Evolutionary conservation across 192 early-diverging fungal genomes (phyloP), one percentile per base, ranked within the genome.

Genomic region (Rhizophagus clarus): DNA sequence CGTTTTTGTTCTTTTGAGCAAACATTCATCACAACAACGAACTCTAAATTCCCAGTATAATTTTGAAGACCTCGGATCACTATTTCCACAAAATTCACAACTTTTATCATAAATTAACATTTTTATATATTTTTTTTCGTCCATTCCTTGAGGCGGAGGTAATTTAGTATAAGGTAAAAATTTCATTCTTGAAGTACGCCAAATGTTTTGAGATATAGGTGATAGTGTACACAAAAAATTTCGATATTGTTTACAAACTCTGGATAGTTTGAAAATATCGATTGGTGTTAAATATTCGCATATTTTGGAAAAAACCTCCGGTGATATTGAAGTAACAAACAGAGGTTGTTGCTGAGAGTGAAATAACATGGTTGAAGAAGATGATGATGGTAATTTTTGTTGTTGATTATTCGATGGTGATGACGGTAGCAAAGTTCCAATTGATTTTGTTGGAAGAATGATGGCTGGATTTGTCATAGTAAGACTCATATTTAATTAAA

Each of bases 71-170:
- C 10, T 8, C 3, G 22, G 22, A 31, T 40, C 22, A 20, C 34
- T 4, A 22, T n/a, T 32, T 4, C 49, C 72, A 11, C 72, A 74
- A 51, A 74, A 60, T 28, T 74, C 26, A 51, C 72, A 74, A 8
- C 69, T 42, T 60, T 60, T 74, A 74, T 60, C 47, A n/a, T n/a
- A 28, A 26, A 29, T n/a, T 22, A 20, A 10, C 1, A 74, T n/a
- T 32, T 37, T n/a, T 12, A 74, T 10, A 31, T 74, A 74, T 2
- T 28, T 26, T 51, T n/a, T 15, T n/a, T 74, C 72, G 45, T 31
- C 31, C 72, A 74, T 74, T 60, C 72, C 72, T 47, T 74, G 26
- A 15, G 72, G 72, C n/a, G 72, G 72, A 15, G 47, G 11, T 31
- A 74, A 31, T 31, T 51, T 4, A 1, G 28, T 49, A 14, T 56